Evolutionary conservation across 768 basidiomycete genomes (phyloP).

Genomic region (Tylopilus vinaceipallidus): DNA sequence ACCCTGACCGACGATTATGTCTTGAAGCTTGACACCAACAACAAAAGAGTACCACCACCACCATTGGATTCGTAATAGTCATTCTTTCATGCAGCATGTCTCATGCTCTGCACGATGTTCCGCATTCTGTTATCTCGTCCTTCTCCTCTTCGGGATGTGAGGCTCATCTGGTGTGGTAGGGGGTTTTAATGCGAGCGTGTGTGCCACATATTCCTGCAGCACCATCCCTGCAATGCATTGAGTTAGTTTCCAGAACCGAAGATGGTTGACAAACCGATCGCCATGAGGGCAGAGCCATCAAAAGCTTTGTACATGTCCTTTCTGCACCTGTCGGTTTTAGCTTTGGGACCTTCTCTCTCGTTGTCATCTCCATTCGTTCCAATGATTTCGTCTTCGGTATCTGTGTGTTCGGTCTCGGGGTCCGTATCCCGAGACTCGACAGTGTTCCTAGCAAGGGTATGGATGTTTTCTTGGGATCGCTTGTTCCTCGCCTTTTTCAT

Average conservation of each 20-base stretch:
- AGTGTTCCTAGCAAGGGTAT: conserved; percentile 18
- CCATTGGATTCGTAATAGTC: conserved; percentile 13
- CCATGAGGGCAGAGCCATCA: conserved; percentile 72
- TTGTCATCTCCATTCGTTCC: conserved; percentile 6
- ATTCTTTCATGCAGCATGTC: background rate
- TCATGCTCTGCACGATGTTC: background rate
- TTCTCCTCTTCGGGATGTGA: conserved; percentile 10
- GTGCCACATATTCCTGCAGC: conserved; percentile 61
- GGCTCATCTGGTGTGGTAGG: background rate
- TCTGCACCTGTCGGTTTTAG: conserved; percentile 5
- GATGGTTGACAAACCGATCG: conserved; percentile 49
- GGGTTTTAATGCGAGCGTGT: conserved; percentile 15
- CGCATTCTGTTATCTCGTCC: too few relatives aligned
- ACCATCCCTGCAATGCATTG: conserved; percentile 51
- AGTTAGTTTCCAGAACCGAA: background rate
- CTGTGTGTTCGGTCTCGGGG: conserved; percentile 13
- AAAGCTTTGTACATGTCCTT: conserved; percentile 74
- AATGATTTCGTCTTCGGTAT: conserved; percentile 15
- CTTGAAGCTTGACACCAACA: conserved; percentile 24
- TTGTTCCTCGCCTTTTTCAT: conserved; percentile 36
- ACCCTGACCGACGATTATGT: conserved; percentile 49
- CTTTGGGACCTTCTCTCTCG: conserved; percentile 1
- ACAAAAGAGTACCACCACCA: conserved; percentile 6
- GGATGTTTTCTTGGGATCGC: conserved; percentile 17
- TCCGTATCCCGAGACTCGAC: background rate